These are phyloP conservation scores for Naematelia aurantialba DNA, from an alignment of 768 basidiomycete species.

Conservation along the genomic window DNA sequence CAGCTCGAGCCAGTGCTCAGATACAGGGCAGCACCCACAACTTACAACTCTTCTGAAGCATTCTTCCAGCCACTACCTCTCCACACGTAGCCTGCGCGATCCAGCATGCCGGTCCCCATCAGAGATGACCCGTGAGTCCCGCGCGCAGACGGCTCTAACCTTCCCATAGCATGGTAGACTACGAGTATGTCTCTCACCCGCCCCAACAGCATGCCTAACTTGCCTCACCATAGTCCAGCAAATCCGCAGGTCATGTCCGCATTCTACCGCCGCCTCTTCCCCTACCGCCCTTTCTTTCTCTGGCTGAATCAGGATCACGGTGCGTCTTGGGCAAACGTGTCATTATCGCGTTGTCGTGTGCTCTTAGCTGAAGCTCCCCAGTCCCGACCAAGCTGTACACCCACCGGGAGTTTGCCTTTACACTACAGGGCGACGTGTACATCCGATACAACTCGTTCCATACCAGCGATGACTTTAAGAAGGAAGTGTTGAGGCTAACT, in stretches of 20 bases:
- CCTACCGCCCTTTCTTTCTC: constrained; percentile 85
- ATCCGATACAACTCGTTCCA: constrained; percentile 90
- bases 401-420: constrained; percentile 93
- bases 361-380: constrained; percentile 13
- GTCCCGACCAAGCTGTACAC: constrained; percentile 72
- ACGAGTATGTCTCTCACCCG: constrained; percentile 17
- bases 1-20: too few species aligned
- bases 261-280: constrained; percentile 88
- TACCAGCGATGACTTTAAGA: constrained; percentile 82
- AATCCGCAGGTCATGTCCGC: constrained; percentile 66
- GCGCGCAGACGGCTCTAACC: constrained; percentile 3
- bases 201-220: background rate
- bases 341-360: background rate
- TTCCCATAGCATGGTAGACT: constrained; percentile 23
- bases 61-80: too few species aligned
- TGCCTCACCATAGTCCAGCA: constrained; percentile 32
- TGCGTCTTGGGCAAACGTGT: constrained; percentile 27
- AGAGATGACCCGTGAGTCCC: constrained; percentile 20
- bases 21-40: too few species aligned
- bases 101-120: constrained; percentile 17
- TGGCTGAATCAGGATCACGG: constrained; percentile 92
- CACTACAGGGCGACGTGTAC: constrained; percentile 83
- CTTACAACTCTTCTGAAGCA: too few species aligned
- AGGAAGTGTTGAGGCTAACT: constrained; percentile 74
- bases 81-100: background rate